A percentile compares a stretch with the other conserved stretches of the same genome.
Conservation (phyloP, 352 stramenopile genomes). For the Phytophthora ohioensis region DNA sequence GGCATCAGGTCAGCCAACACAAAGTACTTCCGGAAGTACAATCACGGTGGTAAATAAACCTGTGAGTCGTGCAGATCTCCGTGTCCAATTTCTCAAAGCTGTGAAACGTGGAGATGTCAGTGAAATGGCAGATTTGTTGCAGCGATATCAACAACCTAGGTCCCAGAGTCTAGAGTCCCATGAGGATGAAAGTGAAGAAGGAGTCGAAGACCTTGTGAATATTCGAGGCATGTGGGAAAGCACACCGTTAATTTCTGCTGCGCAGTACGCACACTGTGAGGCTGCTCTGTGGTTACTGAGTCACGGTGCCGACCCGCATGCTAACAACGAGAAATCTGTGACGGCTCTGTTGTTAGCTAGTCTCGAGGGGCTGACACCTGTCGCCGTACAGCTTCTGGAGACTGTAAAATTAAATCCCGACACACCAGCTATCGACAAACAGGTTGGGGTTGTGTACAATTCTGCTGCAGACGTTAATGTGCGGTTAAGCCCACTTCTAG, state of each 20-base stretch:
- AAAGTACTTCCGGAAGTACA: slow-evolving; percentile 3
- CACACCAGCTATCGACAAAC: slow-evolving; percentile 43
- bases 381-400: slow-evolving; percentile 56
- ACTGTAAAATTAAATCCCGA: slow-evolving; percentile 1
- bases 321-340: slow-evolving; percentile 76
- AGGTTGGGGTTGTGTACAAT: slow-evolving; percentile 84
- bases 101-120: slow-evolving; percentile 66
- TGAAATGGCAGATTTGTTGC: slow-evolving; percentile 43
- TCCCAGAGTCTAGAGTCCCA: slow-evolving; percentile 2
- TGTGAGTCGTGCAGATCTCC: slow-evolving; percentile 55
- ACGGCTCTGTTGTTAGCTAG: slow-evolving; percentile 76
- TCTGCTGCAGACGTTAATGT: slow-evolving; percentile 66
- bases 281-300: slow-evolving; percentile 70
- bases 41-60: not conserved
- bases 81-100: slow-evolving; percentile 70
- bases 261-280: slow-evolving; percentile 66
- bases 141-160: slow-evolving; percentile 29
- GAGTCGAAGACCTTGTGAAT: slow-evolving; percentile 52
- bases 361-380: slow-evolving; percentile 65
- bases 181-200: slow-evolving; percentile 34
- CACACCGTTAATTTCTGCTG: slow-evolving; percentile 80
- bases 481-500: slow-evolving; percentile 62
- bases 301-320: slow-evolving; percentile 46
- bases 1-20: slow-evolving; percentile 1
- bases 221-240: slow-evolving; percentile 87